These are phyloP conservation scores for Neurospora sp. DNA, from an alignment of 2,329 filamentous ascomycete species.

Conservation along the genomic window DNA sequence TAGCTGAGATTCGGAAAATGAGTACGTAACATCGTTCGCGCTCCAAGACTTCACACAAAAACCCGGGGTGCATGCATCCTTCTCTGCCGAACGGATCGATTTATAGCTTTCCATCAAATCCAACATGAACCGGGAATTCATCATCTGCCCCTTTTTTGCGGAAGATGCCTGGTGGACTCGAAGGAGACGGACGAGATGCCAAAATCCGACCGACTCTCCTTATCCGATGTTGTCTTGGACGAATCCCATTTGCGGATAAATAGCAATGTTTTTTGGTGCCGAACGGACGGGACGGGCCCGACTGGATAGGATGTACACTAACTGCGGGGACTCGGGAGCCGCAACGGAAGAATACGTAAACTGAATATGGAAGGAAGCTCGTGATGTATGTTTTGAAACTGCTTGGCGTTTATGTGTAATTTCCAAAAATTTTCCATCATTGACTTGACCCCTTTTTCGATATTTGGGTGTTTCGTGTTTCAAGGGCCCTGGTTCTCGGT, in stretches of 20 bases:
- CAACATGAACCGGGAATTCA: neutral
- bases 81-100: neutral
- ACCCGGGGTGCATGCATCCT: neutral
- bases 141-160: neutral
- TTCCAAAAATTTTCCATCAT: neutral
- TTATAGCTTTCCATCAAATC: neutral
- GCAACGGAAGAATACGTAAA: neutral
- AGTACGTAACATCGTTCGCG: neutral
- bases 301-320: neutral
- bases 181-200: neutral
- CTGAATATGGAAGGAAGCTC: neutral
- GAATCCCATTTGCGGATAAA: neutral
- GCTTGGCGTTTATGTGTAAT: neutral
- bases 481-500: too few species aligned
- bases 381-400: neutral
- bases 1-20: neutral
- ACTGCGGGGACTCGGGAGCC: neutral
- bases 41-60: neutral
- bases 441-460: neutral
- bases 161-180: neutral
- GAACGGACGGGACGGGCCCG: too few species aligned
- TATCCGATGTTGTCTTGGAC: neutral
- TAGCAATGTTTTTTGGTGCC: neutral
- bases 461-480: neutral
- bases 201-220: neutral